A percentile compares a stretch with the other conserved stretches of the same genome.
phyloP scores from a whole-genome alignment of 768 basidiomycete species.

The Amanita muscaria region DNA sequence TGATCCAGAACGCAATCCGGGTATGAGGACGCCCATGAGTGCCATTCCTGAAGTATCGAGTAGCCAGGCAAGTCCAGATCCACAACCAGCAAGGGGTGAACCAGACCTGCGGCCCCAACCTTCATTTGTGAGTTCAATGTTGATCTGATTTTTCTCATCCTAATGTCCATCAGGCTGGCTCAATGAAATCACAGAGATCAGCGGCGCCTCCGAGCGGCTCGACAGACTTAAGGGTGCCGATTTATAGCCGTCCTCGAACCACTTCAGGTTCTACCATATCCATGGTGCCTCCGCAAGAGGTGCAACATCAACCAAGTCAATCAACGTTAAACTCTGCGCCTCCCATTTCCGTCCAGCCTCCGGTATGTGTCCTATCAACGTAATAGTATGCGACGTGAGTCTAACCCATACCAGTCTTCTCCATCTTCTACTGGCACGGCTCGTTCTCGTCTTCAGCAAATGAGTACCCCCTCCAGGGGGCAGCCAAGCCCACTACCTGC shows the following conservation, averaged over 20 bases:
- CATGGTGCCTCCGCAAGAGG: background rate
- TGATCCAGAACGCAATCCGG: constrained; percentile 26
- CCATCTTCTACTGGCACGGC: background rate
- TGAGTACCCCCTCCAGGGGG: background rate
- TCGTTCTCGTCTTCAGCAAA: background rate
- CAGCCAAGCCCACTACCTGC: constrained; percentile 4
- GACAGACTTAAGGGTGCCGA: background rate
- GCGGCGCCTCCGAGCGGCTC: background rate
- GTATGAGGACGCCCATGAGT: constrained; percentile 36
- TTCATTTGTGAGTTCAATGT: constrained; percentile 26
- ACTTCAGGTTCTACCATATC: constrained; percentile 7
- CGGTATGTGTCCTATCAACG: background rate
- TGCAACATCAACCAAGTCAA: constrained; percentile 1
- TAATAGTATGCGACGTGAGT: background rate
- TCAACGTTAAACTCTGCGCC: constrained; percentile 3
- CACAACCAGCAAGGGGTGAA: constrained; percentile 16
- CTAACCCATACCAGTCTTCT: background rate
- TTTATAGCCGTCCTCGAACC: constrained; percentile 8
- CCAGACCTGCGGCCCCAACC: constrained; percentile 22
- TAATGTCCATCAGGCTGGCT: background rate
- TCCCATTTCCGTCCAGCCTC: constrained; percentile 1
- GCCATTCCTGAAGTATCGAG: constrained; percentile 49
- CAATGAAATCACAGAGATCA: constrained; percentile 5
- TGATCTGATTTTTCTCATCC: background rate
- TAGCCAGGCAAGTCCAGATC: constrained; percentile 27